These are phyloP conservation scores for Aspergillus amoenus DNA, from an alignment of 2,329 filamentous ascomycete genomes.

Conservation along the genomic window DNA sequence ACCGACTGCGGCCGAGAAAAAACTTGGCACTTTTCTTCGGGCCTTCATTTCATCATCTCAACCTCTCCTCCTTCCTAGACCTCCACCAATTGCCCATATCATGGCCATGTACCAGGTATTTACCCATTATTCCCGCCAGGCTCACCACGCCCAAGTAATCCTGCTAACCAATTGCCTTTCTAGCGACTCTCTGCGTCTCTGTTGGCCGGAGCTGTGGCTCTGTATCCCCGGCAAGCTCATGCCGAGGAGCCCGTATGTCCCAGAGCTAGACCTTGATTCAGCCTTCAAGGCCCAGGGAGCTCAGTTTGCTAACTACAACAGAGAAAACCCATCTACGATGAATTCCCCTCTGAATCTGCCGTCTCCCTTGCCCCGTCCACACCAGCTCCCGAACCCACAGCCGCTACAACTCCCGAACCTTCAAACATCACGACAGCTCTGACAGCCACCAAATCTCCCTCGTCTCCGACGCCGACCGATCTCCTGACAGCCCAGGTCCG, in stretches of 20 bases:
- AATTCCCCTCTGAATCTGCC: conserved; percentile 30
- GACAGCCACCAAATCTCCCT: conserved; percentile 53
- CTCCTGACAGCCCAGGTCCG: conserved; percentile 81
- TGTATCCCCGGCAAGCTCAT: conserved; percentile 42
- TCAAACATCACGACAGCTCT: conserved; percentile 20
- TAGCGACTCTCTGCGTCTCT: conserved; percentile 38
- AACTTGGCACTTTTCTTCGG: conserved; percentile 22
- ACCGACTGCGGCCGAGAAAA: conserved; percentile 26
- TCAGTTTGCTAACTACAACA: conserved; percentile 12
- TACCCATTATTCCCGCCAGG: background rate
- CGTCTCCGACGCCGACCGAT: conserved; percentile 77
- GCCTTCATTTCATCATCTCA: conserved; percentile 15
- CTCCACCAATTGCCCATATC: conserved; percentile 35
- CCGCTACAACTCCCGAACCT: conserved; percentile 13
- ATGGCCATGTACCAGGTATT: conserved; percentile 43
- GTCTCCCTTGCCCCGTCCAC: conserved; percentile 22
- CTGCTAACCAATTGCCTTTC: conserved; percentile 35
- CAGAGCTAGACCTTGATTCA: background rate
- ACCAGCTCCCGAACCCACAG: conserved; percentile 11
- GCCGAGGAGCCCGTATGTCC: conserved; percentile 44
- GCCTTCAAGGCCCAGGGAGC: background rate
- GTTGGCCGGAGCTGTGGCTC: conserved; percentile 39
- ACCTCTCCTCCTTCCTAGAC: conserved; percentile 27
- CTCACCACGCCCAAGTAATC: conserved; percentile 10
- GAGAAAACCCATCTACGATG: conserved; percentile 48